phyloP scores from a whole-genome alignment of 2,329 filamentous ascomycete genomes.

The Aureobasidium subglaciale region DNA sequence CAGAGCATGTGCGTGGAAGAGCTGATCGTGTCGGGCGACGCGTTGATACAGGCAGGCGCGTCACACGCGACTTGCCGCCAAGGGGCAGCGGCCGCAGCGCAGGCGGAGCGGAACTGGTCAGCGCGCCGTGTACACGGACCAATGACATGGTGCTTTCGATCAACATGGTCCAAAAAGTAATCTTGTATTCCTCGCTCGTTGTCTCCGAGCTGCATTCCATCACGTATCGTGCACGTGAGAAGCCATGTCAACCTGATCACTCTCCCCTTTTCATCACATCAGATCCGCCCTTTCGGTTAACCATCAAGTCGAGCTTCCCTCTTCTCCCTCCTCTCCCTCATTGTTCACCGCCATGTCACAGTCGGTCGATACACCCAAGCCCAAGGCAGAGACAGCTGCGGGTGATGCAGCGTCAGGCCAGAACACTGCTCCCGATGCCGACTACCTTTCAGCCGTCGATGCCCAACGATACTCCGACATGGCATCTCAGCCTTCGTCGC shows the following conservation, averaged over 20 bases:
- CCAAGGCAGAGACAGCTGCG: slow-evolving; percentile 15
- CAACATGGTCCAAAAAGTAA: slow-evolving; percentile 3
- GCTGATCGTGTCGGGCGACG: slow-evolving; percentile 5
- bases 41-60: background rate
- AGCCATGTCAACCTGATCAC: background rate
- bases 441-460: slow-evolving; percentile 31
- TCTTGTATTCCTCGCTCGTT: background rate
- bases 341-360: slow-evolving; percentile 19
- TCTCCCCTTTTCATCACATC: background rate
- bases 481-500: slow-evolving; percentile 33
- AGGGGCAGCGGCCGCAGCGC: background rate
- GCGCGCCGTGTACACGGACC: background rate
- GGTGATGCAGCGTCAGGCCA: slow-evolving; percentile 5
- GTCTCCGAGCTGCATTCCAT: background rate
- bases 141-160: slow-evolving; percentile 1
- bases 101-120: background rate
- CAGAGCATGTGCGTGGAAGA: background rate
- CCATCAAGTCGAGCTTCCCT: background rate
- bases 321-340: background rate
- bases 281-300: background rate
- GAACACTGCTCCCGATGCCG: slow-evolving; percentile 15
- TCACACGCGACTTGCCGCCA: background rate
- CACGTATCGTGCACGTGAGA: background rate
- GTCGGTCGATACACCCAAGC: slow-evolving; percentile 18
- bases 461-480: slow-evolving; percentile 25